These are phyloP conservation scores for Exophiala lecanii-corni DNA, from an alignment of 2,329 filamentous ascomycete genomes.

Conservation along the genomic window DNA sequence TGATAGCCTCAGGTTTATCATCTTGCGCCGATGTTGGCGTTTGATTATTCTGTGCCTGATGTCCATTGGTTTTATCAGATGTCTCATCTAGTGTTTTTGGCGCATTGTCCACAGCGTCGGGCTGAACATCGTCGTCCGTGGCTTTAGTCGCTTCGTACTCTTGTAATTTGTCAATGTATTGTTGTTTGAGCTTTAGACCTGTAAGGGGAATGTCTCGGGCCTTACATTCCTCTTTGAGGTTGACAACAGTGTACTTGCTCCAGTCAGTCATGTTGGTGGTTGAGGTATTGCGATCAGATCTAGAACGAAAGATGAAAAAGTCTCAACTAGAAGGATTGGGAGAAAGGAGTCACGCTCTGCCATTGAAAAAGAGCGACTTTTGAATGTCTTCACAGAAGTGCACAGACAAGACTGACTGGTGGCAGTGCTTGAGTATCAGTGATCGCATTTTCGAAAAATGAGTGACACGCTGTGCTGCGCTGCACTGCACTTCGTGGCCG, in stretches of 20 bases:
- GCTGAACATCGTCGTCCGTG: constrained; percentile 23
- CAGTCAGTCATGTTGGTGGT: constrained; percentile 49
- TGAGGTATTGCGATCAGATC: too few relatives aligned
- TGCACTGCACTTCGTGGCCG: too few relatives aligned
- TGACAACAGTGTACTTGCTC: constrained; percentile 64
- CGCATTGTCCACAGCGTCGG: constrained; percentile 3
- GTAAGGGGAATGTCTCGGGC: constrained; percentile 62
- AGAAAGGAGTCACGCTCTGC: too few relatives aligned
- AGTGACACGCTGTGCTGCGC: too few relatives aligned
- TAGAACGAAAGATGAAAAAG: not conserved
- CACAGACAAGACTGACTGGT: too few relatives aligned
- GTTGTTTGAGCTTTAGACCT: constrained; percentile 64
- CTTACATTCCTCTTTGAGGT: constrained; percentile 72
- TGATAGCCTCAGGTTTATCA: not conserved
- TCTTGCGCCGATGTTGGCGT: too few relatives aligned
- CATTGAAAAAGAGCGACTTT: too few relatives aligned
- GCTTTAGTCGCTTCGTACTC: constrained; percentile 32
- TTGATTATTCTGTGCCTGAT: too few relatives aligned
- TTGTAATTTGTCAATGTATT: constrained; percentile 60
- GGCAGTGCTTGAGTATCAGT: too few relatives aligned
- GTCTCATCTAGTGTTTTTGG: not conserved
- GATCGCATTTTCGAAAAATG: too few relatives aligned
- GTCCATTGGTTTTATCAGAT: not conserved
- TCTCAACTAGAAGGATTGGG: not conserved
- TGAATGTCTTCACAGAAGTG: too few relatives aligned